Percentiles rank a stretch among this genome's conserved stretches.
Conservation (phyloP, 345 rosid species). For the Brassica incana region DNA sequence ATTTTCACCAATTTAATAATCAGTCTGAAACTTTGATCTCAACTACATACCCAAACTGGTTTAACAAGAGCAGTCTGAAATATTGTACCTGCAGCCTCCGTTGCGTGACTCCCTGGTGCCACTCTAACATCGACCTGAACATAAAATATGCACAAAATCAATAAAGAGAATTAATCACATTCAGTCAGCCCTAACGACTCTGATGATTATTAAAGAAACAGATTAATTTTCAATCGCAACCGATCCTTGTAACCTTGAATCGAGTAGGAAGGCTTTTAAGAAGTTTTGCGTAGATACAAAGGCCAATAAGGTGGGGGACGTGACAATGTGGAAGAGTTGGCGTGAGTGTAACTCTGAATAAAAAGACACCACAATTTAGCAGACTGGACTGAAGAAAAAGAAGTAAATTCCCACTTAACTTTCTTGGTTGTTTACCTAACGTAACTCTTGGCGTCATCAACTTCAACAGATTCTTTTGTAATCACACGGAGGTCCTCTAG, state of each 20-base stretch:
- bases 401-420: not conserved
- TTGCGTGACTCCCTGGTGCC: slow-evolving; percentile 87
- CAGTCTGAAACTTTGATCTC: not conserved
- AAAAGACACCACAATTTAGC: not conserved
- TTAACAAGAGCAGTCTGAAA: not conserved
- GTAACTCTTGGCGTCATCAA: slow-evolving; percentile 55
- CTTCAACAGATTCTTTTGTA: slow-evolving; percentile 78
- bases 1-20: not conserved
- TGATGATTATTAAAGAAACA: no score
- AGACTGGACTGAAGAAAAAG: not conserved
- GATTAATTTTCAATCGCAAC: slow-evolving; percentile 16
- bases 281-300: slow-evolving; percentile 79
- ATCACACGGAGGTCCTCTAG: slow-evolving; percentile 77
- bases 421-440: slow-evolving; percentile 46
- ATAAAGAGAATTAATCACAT: not conserved
- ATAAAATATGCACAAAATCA: not conserved
- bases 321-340: slow-evolving; percentile 88
- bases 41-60: not conserved
- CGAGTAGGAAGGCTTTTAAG: slow-evolving; percentile 77
- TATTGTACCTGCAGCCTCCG: slow-evolving; percentile 71
- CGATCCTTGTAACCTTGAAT: slow-evolving; percentile 58
- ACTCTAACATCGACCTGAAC: slow-evolving; percentile 72
- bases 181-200: not conserved
- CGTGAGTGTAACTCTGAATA: slow-evolving; percentile 66
- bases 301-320: slow-evolving; percentile 78